phyloP scores from a whole-genome alignment of 306 rosid species.

The Lablab purpureus region DNA sequence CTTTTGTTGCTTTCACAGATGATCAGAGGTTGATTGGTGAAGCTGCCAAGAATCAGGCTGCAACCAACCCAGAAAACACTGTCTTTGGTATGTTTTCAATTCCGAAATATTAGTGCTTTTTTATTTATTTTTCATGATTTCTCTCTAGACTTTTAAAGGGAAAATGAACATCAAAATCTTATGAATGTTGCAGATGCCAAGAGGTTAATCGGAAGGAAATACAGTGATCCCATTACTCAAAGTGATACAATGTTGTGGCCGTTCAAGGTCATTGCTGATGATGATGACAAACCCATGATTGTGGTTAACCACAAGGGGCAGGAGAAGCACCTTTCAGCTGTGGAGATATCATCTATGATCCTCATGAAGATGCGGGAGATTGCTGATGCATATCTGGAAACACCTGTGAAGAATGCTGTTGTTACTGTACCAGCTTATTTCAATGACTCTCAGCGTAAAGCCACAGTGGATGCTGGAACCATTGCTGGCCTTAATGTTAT shows the following conservation, averaged over 20 bases:
- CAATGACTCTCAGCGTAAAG: slow-evolving; percentile 33
- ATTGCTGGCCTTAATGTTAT: slow-evolving; percentile 33
- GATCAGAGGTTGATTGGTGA: no score
- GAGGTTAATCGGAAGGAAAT: slow-evolving; percentile 57
- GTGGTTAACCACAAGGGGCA: slow-evolving; percentile 53
- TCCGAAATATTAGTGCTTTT: no score
- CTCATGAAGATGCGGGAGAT: slow-evolving; percentile 57
- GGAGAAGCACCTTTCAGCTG: slow-evolving; percentile 54
- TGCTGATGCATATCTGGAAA: slow-evolving; percentile 48
- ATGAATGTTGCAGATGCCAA: slow-evolving; percentile 23
- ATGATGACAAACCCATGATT: slow-evolving; percentile 58
- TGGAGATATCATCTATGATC: slow-evolving; percentile 48
- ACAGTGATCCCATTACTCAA: slow-evolving; percentile 33
- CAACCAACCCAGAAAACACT: slow-evolving; percentile 2
- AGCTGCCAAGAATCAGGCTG: slow-evolving; percentile 18
- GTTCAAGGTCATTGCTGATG: slow-evolving; percentile 39
- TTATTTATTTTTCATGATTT: no score
- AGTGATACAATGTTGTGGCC: slow-evolving; percentile 56
- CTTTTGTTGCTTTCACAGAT: slow-evolving; percentile 28
- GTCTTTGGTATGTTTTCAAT: slow-evolving; percentile 14
- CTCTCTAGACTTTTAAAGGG: not conserved
- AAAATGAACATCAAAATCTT: not conserved
- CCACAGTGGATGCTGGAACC: slow-evolving; percentile 16
- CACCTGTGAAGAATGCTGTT: slow-evolving; percentile 52
- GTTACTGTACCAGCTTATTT: slow-evolving; percentile 45